Conservation (phyloP, 148 eudicot species). For the Camellia sinensis region DNA sequence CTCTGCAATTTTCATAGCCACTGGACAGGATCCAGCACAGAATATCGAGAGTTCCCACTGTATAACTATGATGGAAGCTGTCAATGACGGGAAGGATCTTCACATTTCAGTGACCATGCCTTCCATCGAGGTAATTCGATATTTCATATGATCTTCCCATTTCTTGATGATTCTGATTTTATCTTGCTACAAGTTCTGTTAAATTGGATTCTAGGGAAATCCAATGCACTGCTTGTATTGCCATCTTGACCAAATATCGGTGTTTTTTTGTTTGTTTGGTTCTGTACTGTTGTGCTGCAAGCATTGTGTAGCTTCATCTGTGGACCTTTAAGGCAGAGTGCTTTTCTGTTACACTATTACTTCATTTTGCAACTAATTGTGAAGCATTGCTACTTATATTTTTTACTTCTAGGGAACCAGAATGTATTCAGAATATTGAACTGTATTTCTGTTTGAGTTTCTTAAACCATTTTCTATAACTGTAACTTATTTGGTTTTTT, state of each 20-base stretch:
- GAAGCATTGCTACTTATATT: background rate
- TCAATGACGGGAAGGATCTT: conserved; percentile 53
- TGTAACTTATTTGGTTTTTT: background rate
- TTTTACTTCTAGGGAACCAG: background rate
- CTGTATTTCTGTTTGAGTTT: too few species aligned
- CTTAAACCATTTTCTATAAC: too few species aligned
- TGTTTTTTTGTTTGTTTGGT: background rate
- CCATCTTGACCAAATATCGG: background rate
- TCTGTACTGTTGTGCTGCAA: background rate
- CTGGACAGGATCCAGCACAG: conserved; percentile 69
- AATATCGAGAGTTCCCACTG: conserved; percentile 65
- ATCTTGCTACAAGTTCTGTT: background rate
- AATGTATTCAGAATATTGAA: too few species aligned
- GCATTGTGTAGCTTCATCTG: background rate
- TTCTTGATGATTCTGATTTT: background rate
- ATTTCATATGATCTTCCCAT: background rate
- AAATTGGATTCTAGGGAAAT: background rate
- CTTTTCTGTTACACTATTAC: background rate
- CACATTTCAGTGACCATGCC: conserved; percentile 69
- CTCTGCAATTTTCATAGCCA: conserved; percentile 55
- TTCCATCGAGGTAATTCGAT: conserved; percentile 46
- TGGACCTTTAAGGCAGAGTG: background rate
- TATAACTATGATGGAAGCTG: conserved; percentile 62
- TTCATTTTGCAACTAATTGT: background rate
- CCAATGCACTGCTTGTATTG: background rate